Conservation (phyloP, 106 monocot genomes). For the Iris macrosiphon region DNA sequence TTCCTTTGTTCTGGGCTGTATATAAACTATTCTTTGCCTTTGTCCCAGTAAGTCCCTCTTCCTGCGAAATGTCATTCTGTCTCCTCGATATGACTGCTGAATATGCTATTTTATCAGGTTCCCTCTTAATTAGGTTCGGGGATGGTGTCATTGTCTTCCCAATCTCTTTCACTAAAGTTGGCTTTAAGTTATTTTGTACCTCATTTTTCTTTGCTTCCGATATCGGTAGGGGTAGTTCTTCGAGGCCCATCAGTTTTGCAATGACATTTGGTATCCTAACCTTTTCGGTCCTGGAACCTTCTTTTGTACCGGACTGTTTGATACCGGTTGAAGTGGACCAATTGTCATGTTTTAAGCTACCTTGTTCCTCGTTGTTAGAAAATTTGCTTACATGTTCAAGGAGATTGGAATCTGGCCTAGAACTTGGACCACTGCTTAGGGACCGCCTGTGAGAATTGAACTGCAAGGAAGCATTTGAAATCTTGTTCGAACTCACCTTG, state of each 20-base stretch:
- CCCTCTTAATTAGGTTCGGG: neutral
- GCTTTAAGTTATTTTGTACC: neutral
- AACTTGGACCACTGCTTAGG: constrained; percentile 15
- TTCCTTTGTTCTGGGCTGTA: constrained; percentile 5
- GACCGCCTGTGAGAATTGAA: constrained; percentile 18
- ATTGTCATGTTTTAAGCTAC: constrained; percentile 1
- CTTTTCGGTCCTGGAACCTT: constrained; percentile 16
- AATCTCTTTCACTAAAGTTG: constrained; percentile 12
- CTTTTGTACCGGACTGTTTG: constrained; percentile 10
- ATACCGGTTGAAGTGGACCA: constrained; percentile 3
- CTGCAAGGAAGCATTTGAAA: constrained; percentile 19
- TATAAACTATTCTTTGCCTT: neutral
- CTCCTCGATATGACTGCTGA: neutral
- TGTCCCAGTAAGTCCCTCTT: neutral
- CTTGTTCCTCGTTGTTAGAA: constrained; percentile 3
- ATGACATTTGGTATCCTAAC: constrained; percentile 70
- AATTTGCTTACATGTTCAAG: neutral
- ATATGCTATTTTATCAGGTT: neutral
- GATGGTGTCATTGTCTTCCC: neutral
- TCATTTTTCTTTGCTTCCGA: constrained; percentile 23
- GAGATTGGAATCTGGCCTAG: neutral
- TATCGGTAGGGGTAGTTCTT: constrained; percentile 47
- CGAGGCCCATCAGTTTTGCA: constrained; percentile 86
- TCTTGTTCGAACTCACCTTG: constrained; percentile 8
- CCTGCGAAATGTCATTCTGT: constrained; percentile 3